Evolutionary conservation across 1,139 yeast genomes (phyloP), one percentile per base, ranked within the genome.

Genomic region (Candida glucosophila): DNA sequence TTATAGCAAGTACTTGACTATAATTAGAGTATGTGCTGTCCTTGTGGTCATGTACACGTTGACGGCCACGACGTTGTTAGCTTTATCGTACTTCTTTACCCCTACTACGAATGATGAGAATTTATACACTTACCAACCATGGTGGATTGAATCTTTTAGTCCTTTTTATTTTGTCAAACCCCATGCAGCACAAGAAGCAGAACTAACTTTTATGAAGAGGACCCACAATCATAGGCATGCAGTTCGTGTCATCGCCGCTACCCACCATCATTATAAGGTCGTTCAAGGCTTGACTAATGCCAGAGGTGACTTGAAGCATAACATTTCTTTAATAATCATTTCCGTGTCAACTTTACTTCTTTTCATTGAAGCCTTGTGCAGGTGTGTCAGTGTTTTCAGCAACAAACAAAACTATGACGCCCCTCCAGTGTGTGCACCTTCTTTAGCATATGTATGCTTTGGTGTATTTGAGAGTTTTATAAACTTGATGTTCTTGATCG

Each of bases 131-230:
- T 73, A 73, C 44, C 90, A 79, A 49, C 83, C 92, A 19, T 76
- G 78, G 67, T 80, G 92, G 92, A 74, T 80, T 42, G 76, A 76
- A 44, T 66, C 74, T 2, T 76, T 77, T 40, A 44, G 55, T 11
- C 64, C 77, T 9, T 52, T 58, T 22, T 76, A 76, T 47, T 76
- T 62, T 47, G 75, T 73, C 13, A 58, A 58, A 36, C 62, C 58
- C 22, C 56, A 59, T 41, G 69, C 77, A 16, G 55, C 63, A 5
- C 51, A 46, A 24, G 50, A 52, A 20, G 79, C 78, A n/a, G 75
- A 61, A 37, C 58, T 53, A 19, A 44, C 73, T 0, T 73, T 74
- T 36, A 55, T 66, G 55, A 58, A 61, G 34, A 58, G 69, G 43
- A 62, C 60, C 37, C 62, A 55, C 35, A 61, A 62, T 38, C 69